These are phyloP conservation scores for Tremella mesenterica DNA, from an alignment of 768 basidiomycete genomes.

Conservation along the genomic window DNA sequence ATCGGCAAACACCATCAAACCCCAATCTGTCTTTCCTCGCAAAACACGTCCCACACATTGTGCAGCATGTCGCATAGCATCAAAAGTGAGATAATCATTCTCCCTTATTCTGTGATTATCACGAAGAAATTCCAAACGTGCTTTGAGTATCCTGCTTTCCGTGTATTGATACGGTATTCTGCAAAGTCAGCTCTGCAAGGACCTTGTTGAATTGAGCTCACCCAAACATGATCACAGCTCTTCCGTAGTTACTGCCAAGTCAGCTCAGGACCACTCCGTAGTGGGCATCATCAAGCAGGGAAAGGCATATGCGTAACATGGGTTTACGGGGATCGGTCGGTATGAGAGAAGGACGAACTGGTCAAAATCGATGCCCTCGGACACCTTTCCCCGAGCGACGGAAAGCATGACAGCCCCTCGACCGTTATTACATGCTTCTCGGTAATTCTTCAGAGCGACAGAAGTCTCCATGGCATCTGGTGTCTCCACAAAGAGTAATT, in stretches of 20 bases:
- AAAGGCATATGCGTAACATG: too few species aligned
- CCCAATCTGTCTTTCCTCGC: conserved; percentile 99
- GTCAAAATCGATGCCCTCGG: conserved; percentile 99
- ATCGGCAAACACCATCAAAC: conserved; percentile 97
- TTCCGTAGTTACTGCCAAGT: conserved; percentile 65
- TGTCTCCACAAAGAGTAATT: conserved; percentile 97
- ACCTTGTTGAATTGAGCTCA: conserved; percentile 43
- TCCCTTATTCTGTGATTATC: conserved; percentile 97
- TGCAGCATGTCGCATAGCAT: conserved; percentile 98
- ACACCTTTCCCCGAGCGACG: conserved; percentile 96
- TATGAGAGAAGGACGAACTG: conserved; percentile 48
- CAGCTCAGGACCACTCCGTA: background rate
- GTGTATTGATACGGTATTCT: conserved; percentile 97
- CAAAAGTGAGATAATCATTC: conserved; percentile 96
- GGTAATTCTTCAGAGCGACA: conserved; percentile 93
- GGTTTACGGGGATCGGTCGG: too few species aligned
- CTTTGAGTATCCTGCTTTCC: conserved; percentile 92
- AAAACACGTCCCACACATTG: conserved; percentile 97
- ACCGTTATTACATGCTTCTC: conserved; percentile 96
- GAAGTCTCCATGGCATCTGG: conserved; percentile 98
- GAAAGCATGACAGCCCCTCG: conserved; percentile 92
- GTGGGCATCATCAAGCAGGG: too few species aligned
- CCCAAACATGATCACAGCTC: conserved; percentile 99
- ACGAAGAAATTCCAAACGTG: conserved; percentile 92
- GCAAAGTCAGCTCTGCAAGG: conserved; percentile 3